A percentile compares a stretch with the other conserved stretches of the same genome.
phyloP scores from a whole-genome alignment of 1,284 basidiomycete species.

The Microbotryum violaceum region DNA sequence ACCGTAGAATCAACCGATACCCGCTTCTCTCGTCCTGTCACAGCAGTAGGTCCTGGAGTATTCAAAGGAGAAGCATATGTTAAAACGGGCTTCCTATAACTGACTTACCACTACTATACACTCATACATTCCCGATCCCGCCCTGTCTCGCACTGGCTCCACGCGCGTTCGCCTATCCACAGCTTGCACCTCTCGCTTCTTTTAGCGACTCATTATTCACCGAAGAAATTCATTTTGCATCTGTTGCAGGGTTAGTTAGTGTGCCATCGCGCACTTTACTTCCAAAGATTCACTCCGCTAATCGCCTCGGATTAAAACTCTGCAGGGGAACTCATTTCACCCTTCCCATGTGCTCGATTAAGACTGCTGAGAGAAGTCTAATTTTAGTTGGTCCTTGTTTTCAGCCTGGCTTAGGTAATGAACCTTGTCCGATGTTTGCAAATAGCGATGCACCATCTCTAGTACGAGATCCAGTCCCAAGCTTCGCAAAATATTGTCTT shows the following conservation, averaged over 20 bases:
- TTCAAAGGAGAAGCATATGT: no score
- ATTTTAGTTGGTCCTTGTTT: no score
- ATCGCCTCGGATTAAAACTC: background rate
- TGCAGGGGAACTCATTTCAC: conserved; percentile 6
- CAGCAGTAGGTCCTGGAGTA: conserved; percentile 13
- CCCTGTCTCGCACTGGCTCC: background rate
- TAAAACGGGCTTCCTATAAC: no score
- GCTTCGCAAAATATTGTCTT: no score
- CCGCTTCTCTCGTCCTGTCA: conserved; percentile 19
- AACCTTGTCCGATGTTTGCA: no score
- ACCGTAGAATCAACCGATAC: conserved; percentile 24
- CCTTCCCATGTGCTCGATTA: conserved; percentile 10
- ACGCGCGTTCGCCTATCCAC: background rate
- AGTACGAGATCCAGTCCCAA: no score
- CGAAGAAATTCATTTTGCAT: conserved; percentile 19
- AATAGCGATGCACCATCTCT: no score
- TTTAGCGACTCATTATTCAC: conserved; percentile 28
- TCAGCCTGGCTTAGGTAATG: no score
- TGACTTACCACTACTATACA: no score
- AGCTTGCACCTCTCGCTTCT: conserved; percentile 14
- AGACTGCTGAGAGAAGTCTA: background rate
- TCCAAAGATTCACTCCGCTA: background rate
- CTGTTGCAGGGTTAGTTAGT: conserved; percentile 16
- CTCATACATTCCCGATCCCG: no score
- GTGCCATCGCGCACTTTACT: background rate